A percentile compares a stretch with the other conserved stretches of the same genome.
phyloP scores from a whole-genome alignment of 176 grass and related monocot genomes.

The Paspalum notatum region DNA sequence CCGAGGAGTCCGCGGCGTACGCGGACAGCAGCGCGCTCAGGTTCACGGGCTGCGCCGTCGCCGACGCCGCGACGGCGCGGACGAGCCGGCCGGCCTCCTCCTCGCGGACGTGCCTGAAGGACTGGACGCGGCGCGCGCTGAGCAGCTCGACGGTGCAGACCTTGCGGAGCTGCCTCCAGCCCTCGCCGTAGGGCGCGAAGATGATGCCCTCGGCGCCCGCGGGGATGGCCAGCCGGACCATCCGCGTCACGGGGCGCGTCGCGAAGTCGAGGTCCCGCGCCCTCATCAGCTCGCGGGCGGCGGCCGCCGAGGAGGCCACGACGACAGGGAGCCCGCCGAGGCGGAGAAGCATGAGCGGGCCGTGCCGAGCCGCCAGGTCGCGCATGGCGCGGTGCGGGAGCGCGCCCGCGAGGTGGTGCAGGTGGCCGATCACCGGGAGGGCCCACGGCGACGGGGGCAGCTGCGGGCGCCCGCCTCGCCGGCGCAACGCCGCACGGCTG shows the following conservation, averaged over 20 bases:
- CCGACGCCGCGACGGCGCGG: not conserved
- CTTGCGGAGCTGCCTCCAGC: slow-evolving; percentile 25
- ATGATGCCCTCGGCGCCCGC: slow-evolving; percentile 15
- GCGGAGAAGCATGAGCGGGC: slow-evolving; percentile 41
- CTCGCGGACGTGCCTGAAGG: slow-evolving; percentile 34
- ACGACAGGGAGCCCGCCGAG: slow-evolving; percentile 37
- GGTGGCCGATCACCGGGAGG: slow-evolving; percentile 47
- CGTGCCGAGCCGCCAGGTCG: slow-evolving; percentile 25
- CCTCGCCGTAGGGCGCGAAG: slow-evolving; percentile 35
- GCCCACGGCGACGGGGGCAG: slow-evolving; percentile 40
- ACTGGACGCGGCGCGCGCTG: slow-evolving; percentile 31
- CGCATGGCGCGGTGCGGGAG: slow-evolving; percentile 41
- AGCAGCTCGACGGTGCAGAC: slow-evolving; percentile 35
- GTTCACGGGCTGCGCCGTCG: not conserved
- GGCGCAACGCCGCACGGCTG: not conserved
- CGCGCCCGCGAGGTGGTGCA: slow-evolving; percentile 46
- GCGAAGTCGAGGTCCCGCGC: slow-evolving; percentile 32
- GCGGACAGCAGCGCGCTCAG: slow-evolving; percentile 19
- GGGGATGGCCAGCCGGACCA: not conserved
- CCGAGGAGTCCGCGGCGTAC: slow-evolving; percentile 17
- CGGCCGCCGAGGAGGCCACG: slow-evolving; percentile 37
- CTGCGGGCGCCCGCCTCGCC: not conserved
- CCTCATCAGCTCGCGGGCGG: slow-evolving; percentile 33
- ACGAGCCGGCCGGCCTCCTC: slow-evolving; percentile 14
- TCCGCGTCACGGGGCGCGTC: slow-evolving; percentile 32